Percentiles rank a stretch among this genome's conserved stretches.
Evolutionary conservation across 805 yeast genomes (phyloP).

Genomic region (Candida odintsovae): DNA sequence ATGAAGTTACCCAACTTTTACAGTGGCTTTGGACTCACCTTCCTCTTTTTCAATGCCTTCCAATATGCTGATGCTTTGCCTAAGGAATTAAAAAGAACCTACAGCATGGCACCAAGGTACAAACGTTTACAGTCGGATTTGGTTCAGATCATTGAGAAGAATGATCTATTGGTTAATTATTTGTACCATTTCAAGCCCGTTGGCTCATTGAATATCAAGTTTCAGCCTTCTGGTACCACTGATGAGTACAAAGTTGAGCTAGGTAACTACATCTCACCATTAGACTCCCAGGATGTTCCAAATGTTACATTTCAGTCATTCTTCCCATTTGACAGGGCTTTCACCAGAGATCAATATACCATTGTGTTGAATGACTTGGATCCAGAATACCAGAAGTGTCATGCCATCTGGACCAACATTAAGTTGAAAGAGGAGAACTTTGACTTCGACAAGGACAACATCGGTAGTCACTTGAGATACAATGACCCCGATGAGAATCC

Average conservation of each 20-base stretch:
- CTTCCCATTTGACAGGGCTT: slow-evolving; percentile 6
- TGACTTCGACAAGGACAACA: background rate
- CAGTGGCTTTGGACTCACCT: background rate
- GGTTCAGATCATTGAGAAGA: background rate
- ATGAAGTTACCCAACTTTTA: background rate
- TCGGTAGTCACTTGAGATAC: background rate
- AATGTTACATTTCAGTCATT: slow-evolving; percentile 10
- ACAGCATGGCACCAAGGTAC: slow-evolving; percentile 1
- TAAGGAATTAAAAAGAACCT: background rate
- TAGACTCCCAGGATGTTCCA: slow-evolving; percentile 12
- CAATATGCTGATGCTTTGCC: background rate
- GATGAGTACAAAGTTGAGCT: slow-evolving; percentile 8
- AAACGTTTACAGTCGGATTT: background rate
- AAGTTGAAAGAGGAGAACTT: slow-evolving; percentile 5
- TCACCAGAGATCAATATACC: slow-evolving; percentile 7
- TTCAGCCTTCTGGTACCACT: slow-evolving; percentile 1
- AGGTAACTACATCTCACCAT: slow-evolving; percentile 18
- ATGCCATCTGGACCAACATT: slow-evolving; percentile 19
- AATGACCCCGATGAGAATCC: background rate
- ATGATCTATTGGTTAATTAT: slow-evolving; percentile 3
- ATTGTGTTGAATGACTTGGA: slow-evolving; percentile 15
- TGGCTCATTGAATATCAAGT: slow-evolving; percentile 11
- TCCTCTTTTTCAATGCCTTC: background rate
- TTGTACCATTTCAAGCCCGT: slow-evolving; percentile 16
- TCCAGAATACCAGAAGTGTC: slow-evolving; percentile 7